phyloP scores from a whole-genome alignment of 495 filamentous ascomycete species.

The Neurospora africana region DNA sequence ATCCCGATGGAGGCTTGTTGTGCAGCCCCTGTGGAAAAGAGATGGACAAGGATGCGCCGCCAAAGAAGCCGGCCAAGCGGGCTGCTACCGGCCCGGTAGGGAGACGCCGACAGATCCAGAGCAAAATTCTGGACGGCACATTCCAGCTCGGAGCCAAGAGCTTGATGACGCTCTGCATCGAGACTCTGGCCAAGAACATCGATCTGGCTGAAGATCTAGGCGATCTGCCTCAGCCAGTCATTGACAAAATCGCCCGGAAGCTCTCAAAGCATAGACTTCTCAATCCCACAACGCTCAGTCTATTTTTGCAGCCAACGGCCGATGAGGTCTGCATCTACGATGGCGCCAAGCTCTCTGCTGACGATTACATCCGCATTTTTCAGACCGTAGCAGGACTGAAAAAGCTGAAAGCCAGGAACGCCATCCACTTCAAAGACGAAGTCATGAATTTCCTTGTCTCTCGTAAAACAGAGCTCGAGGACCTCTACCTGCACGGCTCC shows the following conservation, averaged over 20 bases:
- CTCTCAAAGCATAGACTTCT: slow-evolving; percentile 70
- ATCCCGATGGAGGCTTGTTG: slow-evolving; percentile 70
- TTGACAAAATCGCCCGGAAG: slow-evolving; percentile 69
- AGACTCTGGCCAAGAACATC: slow-evolving; percentile 76
- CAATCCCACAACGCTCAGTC: slow-evolving; percentile 54
- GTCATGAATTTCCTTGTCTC: slow-evolving; percentile 71
- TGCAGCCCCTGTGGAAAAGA: slow-evolving; percentile 81
- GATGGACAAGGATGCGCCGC: slow-evolving; percentile 46
- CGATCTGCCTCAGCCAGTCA: slow-evolving; percentile 54
- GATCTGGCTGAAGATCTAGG: slow-evolving; percentile 74
- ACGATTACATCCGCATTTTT: slow-evolving; percentile 73
- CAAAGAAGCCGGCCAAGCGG: slow-evolving; percentile 38
- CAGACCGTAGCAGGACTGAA: slow-evolving; percentile 58
- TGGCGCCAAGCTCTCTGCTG: slow-evolving; percentile 57
- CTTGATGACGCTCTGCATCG: slow-evolving; percentile 68
- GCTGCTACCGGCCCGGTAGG: slow-evolving; percentile 31
- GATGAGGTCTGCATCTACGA: slow-evolving; percentile 69
- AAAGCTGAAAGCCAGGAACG: slow-evolving; percentile 62
- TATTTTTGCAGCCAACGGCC: slow-evolving; percentile 63
- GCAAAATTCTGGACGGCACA: slow-evolving; percentile 66
- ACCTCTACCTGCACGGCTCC: slow-evolving; percentile 58
- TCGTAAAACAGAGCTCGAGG: slow-evolving; percentile 50
- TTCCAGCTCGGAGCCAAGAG: slow-evolving; percentile 57
- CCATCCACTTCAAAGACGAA: slow-evolving; percentile 76
- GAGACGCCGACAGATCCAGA: slow-evolving; percentile 60